Conservation (phyloP, 192 early-diverging fungal species). For the Tieghemiomyces parasiticus region DNA sequence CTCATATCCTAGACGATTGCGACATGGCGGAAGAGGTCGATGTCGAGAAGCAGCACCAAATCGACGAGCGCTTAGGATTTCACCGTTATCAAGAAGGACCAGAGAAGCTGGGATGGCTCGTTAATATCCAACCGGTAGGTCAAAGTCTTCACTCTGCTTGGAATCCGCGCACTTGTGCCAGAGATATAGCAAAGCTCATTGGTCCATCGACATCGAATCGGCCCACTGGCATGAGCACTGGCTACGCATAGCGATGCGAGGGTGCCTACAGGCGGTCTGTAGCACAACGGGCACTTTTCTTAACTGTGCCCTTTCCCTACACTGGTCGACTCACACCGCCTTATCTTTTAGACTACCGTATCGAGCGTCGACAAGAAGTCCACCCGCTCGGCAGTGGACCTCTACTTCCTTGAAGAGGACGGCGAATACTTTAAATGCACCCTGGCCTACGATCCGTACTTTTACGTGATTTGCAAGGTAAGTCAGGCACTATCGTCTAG, state of each 20-base stretch:
- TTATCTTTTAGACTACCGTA: slow-evolving; percentile 37
- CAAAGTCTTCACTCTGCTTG: background rate
- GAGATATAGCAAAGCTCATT: background rate
- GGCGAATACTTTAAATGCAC: slow-evolving; percentile 82
- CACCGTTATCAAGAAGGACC: slow-evolving; percentile 54
- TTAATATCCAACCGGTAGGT: slow-evolving; percentile 85
- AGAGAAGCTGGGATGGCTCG: slow-evolving; percentile 73
- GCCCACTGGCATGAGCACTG: background rate
- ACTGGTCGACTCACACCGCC: background rate
- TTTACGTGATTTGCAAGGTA: slow-evolving; percentile 75
- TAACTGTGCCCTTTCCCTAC: slow-evolving; percentile 7
- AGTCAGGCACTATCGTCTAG: too few relatives aligned
- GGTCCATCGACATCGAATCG: background rate
- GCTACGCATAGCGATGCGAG: background rate
- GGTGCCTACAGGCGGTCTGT: slow-evolving; percentile 8
- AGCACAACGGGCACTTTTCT: background rate
- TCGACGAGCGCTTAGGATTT: slow-evolving; percentile 51
- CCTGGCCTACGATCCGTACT: slow-evolving; percentile 75
- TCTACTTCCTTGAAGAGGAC: slow-evolving; percentile 85
- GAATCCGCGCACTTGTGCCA: background rate
- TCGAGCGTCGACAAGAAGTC: slow-evolving; percentile 42
- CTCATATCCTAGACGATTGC: background rate
- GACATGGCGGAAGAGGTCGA: slow-evolving; percentile 11
- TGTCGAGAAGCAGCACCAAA: slow-evolving; percentile 21
- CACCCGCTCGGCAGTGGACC: slow-evolving; percentile 66